Conservation (phyloP, 2,329 filamentous ascomycete genomes). For the Penicillium verrucosum region DNA sequence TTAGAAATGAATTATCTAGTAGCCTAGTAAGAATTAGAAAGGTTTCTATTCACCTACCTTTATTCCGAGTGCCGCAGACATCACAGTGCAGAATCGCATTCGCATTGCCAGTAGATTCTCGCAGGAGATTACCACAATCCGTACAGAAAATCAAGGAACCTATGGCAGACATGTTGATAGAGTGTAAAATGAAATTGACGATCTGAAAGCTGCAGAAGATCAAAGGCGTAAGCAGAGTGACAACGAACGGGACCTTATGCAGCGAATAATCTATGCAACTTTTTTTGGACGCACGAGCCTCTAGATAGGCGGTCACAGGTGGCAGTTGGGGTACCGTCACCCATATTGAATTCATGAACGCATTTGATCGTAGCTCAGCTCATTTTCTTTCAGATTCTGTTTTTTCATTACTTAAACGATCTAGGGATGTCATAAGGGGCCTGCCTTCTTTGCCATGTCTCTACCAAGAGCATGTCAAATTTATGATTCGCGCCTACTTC, state of each 20-base stretch:
- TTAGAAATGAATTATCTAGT: slow-evolving; percentile 9
- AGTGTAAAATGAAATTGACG: background rate
- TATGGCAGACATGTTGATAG: slow-evolving; percentile 70
- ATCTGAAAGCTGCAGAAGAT: background rate
- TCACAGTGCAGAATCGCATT: slow-evolving; percentile 77
- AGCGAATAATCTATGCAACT: slow-evolving; percentile 7
- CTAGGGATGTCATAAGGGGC: slow-evolving; percentile 21
- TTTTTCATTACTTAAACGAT: slow-evolving; percentile 8
- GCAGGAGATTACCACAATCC: slow-evolving; percentile 86
- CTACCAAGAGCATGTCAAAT: slow-evolving; percentile 28
- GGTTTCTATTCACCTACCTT: slow-evolving; percentile 55
- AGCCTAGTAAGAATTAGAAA: background rate
- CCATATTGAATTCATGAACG: slow-evolving; percentile 18
- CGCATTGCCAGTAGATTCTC: slow-evolving; percentile 71
- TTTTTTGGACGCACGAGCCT: slow-evolving; percentile 27
- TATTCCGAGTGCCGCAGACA: slow-evolving; percentile 79
- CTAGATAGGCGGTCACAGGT: slow-evolving; percentile 16
- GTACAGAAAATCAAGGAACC: slow-evolving; percentile 90
- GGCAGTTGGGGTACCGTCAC: slow-evolving; percentile 17
- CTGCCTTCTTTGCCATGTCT: slow-evolving; percentile 31
- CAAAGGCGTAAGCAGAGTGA: background rate
- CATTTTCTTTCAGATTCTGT: slow-evolving; percentile 1
- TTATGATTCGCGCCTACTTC: slow-evolving; percentile 24
- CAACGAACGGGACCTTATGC: background rate
- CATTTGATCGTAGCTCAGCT: slow-evolving; percentile 14